Evolutionary conservation across 139 green algal species (phyloP).

Genomic region (Tetraselmis striata): DNA sequence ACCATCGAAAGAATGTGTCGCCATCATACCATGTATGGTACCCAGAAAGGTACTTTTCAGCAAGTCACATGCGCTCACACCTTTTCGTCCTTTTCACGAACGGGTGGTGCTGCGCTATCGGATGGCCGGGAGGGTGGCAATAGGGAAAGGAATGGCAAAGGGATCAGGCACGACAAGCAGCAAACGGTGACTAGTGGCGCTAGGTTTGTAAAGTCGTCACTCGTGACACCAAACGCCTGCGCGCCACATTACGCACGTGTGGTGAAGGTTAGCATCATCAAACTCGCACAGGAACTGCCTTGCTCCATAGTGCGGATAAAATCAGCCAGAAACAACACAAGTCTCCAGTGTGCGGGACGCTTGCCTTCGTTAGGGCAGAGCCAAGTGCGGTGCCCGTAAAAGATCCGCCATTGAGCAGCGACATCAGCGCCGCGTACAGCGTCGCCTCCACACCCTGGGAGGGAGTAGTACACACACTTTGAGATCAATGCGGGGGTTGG

Average conservation of each 20-base stretch:
- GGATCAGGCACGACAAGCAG: background rate
- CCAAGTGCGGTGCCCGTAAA: conserved; percentile 59
- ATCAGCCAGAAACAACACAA: background rate
- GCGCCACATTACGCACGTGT: conserved; percentile 16
- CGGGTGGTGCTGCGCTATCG: too few species aligned
- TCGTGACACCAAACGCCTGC: conserved; percentile 58
- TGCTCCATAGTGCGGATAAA: background rate
- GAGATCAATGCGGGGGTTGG: background rate
- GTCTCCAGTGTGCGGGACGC: too few species aligned
- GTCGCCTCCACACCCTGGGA: conserved; percentile 88
- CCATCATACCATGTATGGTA: too few species aligned
- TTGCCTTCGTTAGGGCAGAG: conserved; percentile 55
- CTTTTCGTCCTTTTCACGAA: too few species aligned
- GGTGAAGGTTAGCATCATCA: background rate
- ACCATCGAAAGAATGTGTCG: too few species aligned
- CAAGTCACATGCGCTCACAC: too few species aligned
- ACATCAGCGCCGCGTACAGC: conserved; percentile 96
- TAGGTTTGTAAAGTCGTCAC: conserved; percentile 65
- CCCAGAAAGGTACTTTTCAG: too few species aligned
- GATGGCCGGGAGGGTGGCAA: background rate
- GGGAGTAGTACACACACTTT: background rate
- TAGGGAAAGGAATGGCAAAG: background rate
- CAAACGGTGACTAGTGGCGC: conserved; percentile 31
- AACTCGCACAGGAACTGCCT: background rate
- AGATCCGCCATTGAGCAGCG: conserved; percentile 73